Conservation (phyloP, 2,329 filamentous ascomycete genomes). For the Xylariaceae sp. region DNA sequence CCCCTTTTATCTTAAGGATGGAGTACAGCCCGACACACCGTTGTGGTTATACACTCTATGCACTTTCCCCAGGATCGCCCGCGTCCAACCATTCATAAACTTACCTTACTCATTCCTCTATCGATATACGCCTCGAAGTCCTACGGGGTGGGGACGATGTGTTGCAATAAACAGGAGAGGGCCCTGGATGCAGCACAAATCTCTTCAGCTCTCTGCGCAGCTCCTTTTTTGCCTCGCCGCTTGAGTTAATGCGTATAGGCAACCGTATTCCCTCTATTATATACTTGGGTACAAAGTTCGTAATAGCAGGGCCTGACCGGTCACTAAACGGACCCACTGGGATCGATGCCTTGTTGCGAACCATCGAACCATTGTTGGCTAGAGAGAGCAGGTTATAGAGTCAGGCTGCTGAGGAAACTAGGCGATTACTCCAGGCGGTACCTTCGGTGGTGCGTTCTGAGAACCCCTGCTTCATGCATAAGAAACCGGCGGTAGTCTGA, state of each 20-base stretch:
- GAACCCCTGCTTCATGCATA: constrained; percentile 6
- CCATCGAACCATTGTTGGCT: neutral
- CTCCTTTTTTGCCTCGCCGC: neutral
- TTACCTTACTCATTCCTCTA: constrained; percentile 4
- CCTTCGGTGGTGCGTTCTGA: neutral
- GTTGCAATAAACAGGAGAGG: neutral
- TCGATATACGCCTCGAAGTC: constrained; percentile 11
- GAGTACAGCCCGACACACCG: neutral
- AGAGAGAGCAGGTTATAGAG: neutral
- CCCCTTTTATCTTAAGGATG: constrained; percentile 10
- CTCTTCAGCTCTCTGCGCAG: neutral
- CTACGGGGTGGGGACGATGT: constrained; percentile 17
- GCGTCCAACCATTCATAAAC: constrained; percentile 1
- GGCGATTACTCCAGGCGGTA: neutral
- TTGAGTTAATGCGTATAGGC: constrained; percentile 3
- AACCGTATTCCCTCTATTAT: neutral
- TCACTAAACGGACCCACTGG: neutral
- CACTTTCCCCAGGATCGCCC: neutral
- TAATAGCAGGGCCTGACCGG: neutral
- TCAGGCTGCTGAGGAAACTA: constrained; percentile 11
- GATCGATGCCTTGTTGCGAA: constrained; percentile 18
- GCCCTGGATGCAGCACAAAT: neutral
- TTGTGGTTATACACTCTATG: neutral
- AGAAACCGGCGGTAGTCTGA: neutral
- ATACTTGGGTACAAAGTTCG: neutral